These are phyloP conservation scores for Theileria orientalis DNA, from an alignment of 169 alveolate genomes.

Conservation along the genomic window DNA sequence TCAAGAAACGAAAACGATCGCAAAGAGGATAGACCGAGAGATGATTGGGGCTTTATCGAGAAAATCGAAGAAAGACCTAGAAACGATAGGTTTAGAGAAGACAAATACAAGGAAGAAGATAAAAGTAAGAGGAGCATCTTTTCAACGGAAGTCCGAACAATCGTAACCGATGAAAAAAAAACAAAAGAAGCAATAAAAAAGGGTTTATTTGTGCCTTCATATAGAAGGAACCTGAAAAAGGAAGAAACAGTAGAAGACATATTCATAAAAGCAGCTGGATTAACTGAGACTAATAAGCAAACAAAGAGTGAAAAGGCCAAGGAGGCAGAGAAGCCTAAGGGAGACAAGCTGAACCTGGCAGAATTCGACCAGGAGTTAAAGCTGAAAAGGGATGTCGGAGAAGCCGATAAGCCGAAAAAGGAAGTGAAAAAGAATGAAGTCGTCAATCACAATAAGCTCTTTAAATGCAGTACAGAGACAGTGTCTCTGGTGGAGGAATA, in stretches of 20 bases:
- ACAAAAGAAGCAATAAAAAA: slow-evolving; percentile 15
- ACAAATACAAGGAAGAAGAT: not conserved
- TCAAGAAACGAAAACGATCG: slow-evolving; percentile 1
- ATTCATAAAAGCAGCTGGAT: slow-evolving; percentile 54
- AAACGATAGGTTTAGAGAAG: too few species aligned
- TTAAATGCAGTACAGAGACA: slow-evolving; percentile 28
- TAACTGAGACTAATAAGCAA: slow-evolving; percentile 17
- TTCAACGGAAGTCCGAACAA: not conserved
- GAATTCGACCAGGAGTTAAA: slow-evolving; percentile 2
- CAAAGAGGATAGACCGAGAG: slow-evolving; percentile 10
- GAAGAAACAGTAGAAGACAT: slow-evolving; percentile 44
- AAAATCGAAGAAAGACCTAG: not conserved
- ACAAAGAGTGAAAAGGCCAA: slow-evolving; percentile 18
- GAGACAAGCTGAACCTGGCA: slow-evolving; percentile 54
- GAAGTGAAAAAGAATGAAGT: slow-evolving; percentile 35
- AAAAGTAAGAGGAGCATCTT: not conserved
- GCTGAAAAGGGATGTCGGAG: slow-evolving; percentile 7
- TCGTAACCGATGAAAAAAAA: not conserved
- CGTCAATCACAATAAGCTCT: slow-evolving; percentile 48
- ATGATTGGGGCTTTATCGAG: slow-evolving; percentile 13
- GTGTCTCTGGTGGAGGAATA: slow-evolving; percentile 21
- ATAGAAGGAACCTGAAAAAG: slow-evolving; percentile 31
- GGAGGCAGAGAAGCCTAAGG: not conserved
- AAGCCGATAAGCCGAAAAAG: slow-evolving; percentile 28
- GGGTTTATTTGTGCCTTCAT: slow-evolving; percentile 57